These are phyloP conservation scores for Fusarium anguioides DNA, from an alignment of 2,329 filamentous ascomycete genomes.

Conservation along the genomic window DNA sequence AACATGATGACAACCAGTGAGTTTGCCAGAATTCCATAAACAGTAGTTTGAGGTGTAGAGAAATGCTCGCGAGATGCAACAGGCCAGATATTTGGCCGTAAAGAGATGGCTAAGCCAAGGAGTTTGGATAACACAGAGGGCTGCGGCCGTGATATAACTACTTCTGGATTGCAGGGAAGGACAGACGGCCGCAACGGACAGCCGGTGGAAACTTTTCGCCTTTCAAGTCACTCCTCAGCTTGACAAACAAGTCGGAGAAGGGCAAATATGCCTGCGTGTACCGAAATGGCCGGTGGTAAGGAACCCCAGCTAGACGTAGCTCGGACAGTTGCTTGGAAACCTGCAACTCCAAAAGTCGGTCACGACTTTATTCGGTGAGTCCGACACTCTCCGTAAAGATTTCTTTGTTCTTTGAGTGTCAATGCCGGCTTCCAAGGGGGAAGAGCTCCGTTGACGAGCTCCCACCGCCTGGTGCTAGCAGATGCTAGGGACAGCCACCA, in stretches of 20 bases:
- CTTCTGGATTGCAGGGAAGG: constrained; percentile 40
- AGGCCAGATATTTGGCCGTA: constrained; percentile 18
- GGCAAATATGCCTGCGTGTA: constrained; percentile 32
- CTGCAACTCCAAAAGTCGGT: constrained; percentile 42
- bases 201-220: constrained; percentile 36
- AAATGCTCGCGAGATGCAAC: constrained; percentile 18
- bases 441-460: constrained; percentile 35
- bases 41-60: constrained; percentile 2
- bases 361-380: constrained; percentile 31
- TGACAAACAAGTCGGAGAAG: constrained; percentile 44
- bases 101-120: constrained; percentile 32
- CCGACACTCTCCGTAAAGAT: constrained; percentile 21
- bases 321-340: constrained; percentile 24
- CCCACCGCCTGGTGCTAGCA: constrained; percentile 42
- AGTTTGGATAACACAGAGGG: constrained; percentile 43
- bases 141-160: constrained; percentile 46
- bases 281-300: constrained; percentile 36
- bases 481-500: constrained; percentile 43
- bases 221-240: constrained; percentile 40
- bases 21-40: constrained; percentile 27
- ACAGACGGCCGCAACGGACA: constrained; percentile 39
- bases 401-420: constrained; percentile 41
- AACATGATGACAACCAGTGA: constrained; percentile 61
- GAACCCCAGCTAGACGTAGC: constrained; percentile 30
- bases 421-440: constrained; percentile 31